phyloP scores from a whole-genome alignment of 2,329 filamentous ascomycete species.

The Penicillium sp. region DNA sequence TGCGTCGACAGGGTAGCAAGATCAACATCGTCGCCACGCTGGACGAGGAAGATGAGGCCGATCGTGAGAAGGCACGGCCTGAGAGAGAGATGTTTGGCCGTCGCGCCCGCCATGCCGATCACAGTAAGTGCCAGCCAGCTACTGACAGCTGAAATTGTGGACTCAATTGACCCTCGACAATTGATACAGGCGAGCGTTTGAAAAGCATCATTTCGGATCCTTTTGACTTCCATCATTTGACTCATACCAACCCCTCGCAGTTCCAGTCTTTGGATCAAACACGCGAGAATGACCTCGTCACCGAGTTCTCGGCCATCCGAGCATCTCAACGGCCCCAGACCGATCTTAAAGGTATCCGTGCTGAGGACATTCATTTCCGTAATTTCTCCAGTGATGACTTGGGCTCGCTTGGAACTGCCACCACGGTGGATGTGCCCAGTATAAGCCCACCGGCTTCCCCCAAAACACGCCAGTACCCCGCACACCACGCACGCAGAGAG shows the following conservation, averaged over 20 bases:
- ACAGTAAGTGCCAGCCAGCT: constrained; percentile 26
- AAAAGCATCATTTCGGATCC: constrained; percentile 52
- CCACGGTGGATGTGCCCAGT: constrained; percentile 19
- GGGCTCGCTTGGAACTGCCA: constrained; percentile 16
- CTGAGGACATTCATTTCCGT: constrained; percentile 39
- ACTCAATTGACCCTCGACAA: constrained; percentile 2
- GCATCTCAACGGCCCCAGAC: constrained; percentile 45
- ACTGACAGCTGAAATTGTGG: background rate
- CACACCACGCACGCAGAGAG: constrained; percentile 21
- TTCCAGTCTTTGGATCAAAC: constrained; percentile 46
- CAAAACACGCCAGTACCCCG: constrained; percentile 19
- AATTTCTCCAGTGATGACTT: constrained; percentile 30
- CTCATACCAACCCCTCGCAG: constrained; percentile 50
- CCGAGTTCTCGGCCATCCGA: constrained; percentile 47
- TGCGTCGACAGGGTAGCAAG: constrained; percentile 42
- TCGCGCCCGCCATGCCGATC: constrained; percentile 26
- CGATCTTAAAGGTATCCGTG: constrained; percentile 46
- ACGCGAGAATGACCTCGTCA: constrained; percentile 45
- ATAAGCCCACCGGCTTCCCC: constrained; percentile 28
- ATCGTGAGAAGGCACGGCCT: constrained; percentile 25
- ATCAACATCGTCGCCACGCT: constrained; percentile 37
- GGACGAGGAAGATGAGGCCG: constrained; percentile 35
- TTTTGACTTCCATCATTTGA: constrained; percentile 57
- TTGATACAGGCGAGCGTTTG: constrained; percentile 30
- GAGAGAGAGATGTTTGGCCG: constrained; percentile 32